phyloP scores from a whole-genome alignment of 805 yeast species.

The Candida vartiovaarae region DNA sequence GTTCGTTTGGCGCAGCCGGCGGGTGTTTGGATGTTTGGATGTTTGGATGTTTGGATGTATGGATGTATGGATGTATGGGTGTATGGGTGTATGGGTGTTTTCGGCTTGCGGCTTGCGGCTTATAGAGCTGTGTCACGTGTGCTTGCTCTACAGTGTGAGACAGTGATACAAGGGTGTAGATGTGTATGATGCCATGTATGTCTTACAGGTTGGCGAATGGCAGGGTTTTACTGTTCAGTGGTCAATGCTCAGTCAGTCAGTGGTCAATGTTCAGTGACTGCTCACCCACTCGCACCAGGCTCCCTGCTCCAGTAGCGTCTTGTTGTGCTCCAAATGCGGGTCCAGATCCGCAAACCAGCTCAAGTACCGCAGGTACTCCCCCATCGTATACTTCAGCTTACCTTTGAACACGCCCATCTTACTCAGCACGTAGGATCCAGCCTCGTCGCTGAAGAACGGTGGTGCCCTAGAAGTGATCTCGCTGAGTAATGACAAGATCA shows the following conservation, averaged over 20 bases:
- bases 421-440: constrained; percentile 14
- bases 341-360: constrained; percentile 9
- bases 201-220: no score
- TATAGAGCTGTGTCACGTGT: no score
- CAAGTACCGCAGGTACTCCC: constrained; percentile 16
- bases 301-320: constrained; percentile 18
- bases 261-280: not conserved
- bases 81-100: no score
- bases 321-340: constrained; percentile 6
- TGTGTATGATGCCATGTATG: no score
- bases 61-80: no score
- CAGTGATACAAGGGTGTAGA: no score
- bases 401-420: not conserved
- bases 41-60: no score
- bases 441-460: constrained; percentile 23
- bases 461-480: constrained; percentile 16
- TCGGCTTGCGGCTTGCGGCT: no score
- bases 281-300: constrained; percentile 17
- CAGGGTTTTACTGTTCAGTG: no score
- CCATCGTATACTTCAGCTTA: constrained; percentile 17
- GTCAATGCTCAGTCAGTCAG: not conserved
- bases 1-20: no score
- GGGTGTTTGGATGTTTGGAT: no score
- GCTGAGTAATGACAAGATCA: constrained; percentile 15
- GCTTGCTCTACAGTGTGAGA: no score